Percentiles rank a stretch among this genome's conserved stretches.
Conservation (phyloP, 1,139 yeast species). For the Candida buenavistaensis region DNA sequence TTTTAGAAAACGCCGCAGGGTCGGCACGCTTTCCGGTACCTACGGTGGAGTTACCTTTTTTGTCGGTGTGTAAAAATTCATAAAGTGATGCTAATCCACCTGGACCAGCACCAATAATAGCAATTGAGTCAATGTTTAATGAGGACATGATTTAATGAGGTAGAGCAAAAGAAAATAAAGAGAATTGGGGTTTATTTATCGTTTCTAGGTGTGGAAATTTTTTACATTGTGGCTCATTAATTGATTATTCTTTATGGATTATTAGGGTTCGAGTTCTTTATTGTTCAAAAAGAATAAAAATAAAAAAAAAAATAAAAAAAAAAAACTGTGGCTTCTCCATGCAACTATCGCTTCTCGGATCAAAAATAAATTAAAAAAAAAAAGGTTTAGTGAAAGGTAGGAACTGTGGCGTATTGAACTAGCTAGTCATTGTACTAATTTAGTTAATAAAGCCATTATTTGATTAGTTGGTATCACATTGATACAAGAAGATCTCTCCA, state of each 20-base stretch:
- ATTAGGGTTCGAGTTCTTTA: no score
- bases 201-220: no score
- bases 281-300: no score
- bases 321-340: not conserved
- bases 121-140: slow-evolving; percentile 25
- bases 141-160: slow-evolving; percentile 9
- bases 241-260: no score
- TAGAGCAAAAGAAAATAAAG: not conserved
- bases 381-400: no score
- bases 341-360: not conserved
- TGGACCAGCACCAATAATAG: slow-evolving; percentile 40
- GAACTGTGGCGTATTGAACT: no score
- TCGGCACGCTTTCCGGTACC: slow-evolving; percentile 19
- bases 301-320: not conserved
- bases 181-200: no score
- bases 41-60: slow-evolving; percentile 31
- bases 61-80: slow-evolving; percentile 34
- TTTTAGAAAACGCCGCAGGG: slow-evolving; percentile 22
- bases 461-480: no score
- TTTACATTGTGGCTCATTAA: no score
- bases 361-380: not conserved
- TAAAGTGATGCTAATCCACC: slow-evolving; percentile 38
- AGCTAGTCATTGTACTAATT: no score
- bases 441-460: no score
- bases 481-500: no score